phyloP scores from a whole-genome alignment of 2,329 filamentous ascomycete species.

The Septoria petroselini region DNA sequence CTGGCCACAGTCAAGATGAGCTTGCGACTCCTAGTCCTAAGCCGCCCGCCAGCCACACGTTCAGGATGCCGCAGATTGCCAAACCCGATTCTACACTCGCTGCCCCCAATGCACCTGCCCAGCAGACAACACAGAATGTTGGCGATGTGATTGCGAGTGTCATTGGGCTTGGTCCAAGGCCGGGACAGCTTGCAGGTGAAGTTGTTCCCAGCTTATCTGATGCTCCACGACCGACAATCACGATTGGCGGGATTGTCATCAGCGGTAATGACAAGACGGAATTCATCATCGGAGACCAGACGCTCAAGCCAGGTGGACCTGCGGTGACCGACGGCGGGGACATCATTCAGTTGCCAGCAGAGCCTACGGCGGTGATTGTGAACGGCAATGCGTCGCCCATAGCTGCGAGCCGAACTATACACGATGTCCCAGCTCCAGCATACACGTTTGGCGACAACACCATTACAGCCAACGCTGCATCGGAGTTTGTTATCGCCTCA shows the following conservation, averaged over 20 bases:
- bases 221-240: constrained; percentile 3
- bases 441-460: constrained; percentile 14
- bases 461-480: constrained; percentile 19
- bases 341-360: constrained; percentile 1
- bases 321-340: constrained; percentile 10
- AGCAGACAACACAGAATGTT: constrained; percentile 1
- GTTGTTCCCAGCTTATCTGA: background rate
- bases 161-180: constrained; percentile 7
- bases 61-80: background rate
- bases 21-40: background rate
- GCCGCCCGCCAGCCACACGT: background rate
- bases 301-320: constrained; percentile 1
- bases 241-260: constrained; percentile 15
- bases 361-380: background rate
- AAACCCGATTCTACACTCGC: constrained; percentile 5
- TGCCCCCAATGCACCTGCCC: background rate
- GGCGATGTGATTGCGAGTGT: constrained; percentile 14
- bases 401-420: background rate
- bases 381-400: background rate
- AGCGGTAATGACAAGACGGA: constrained; percentile 13
- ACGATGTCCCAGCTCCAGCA: constrained; percentile 7
- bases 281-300: constrained; percentile 9
- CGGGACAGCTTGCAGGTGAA: background rate
- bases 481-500: constrained; percentile 13
- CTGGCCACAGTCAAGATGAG: background rate